phyloP scores from a whole-genome alignment of 202 grass and related monocot genomes.

The Setaria viridis region DNA sequence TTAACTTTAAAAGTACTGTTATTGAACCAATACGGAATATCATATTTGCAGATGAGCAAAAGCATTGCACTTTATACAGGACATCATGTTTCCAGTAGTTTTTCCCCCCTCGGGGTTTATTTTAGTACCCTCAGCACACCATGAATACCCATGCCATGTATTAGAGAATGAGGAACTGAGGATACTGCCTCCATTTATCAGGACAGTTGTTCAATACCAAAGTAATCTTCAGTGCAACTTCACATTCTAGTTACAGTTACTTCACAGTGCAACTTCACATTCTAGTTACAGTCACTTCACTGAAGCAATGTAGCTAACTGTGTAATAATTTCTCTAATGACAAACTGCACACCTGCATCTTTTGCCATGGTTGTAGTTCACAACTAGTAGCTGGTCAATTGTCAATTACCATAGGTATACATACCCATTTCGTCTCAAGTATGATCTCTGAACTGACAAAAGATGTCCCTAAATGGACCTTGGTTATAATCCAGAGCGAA shows the following conservation, averaged over 20 bases:
- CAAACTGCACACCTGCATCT: not conserved
- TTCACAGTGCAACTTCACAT: not conserved
- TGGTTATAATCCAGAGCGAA: not conserved
- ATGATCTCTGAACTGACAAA: not conserved
- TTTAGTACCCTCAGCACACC: not conserved
- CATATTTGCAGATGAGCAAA: not conserved
- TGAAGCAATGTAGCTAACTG: conserved; percentile 7
- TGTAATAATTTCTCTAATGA: not conserved
- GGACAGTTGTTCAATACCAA: not conserved
- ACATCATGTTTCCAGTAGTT: not conserved
- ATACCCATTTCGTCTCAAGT: not conserved
- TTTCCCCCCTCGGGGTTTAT: not conserved
- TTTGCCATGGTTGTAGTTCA: not conserved
- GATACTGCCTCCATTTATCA: not conserved
- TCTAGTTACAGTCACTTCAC: conserved; percentile 10
- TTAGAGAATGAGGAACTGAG: not conserved
- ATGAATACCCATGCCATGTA: not conserved
- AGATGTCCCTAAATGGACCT: not conserved
- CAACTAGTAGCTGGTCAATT: not conserved
- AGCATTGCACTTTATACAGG: not conserved
- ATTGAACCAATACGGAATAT: not conserved
- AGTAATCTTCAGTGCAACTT: not conserved
- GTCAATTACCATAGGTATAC: too few relatives aligned
- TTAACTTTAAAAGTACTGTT: not conserved
- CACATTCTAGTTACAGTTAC: not conserved